Evolutionary conservation across 1,284 basidiomycete genomes (phyloP), one percentile per base, ranked within the genome.

Genomic region (Farysia itapuensis): DNA sequence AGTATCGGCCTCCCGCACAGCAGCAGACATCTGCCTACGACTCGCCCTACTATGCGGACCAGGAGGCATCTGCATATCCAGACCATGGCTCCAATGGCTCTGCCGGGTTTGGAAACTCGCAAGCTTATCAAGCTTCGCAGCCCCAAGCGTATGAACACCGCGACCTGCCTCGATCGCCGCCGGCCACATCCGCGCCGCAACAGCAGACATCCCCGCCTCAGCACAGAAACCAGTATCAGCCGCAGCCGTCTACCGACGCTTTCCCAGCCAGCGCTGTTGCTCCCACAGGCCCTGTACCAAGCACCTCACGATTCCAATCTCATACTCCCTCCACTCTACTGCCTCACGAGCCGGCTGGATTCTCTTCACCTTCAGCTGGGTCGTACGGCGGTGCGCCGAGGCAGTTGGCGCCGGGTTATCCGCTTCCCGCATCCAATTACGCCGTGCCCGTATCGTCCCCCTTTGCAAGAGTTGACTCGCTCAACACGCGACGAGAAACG

Each of bases 391-490:
- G 24, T 11, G 45, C 48, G 6, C 58, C 51, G 1, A 44, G 54
- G 7, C 57, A 59, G 25, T 39, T 69, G 1, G 57, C 58, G 2
- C 67, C 65, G 0, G 61, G 64, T 24, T 67, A 67, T 23, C 67
- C 64, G 0, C 44, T 63, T 11, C 64, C 64, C 0, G 52, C 61
- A 3, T 58, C 65, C 7, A 64, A 60, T 41, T 64, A 58, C 43
- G 54, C 51, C 42, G 25, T 65, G 3, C 52, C 63, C 12, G 43
- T 67, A 22, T 76, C 74, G 39, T 74, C 72, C 8, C 74, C 74
- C 1, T 76, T 76, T 35, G 74, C 72, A 0, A 51, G 74, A 3
- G 72, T 76, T 7, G 72, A 74, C 20, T 69, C 64, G 30, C 49
- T 71, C 35, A 47, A 39, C 29, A 48, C 50, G 2, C 54, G 66